Evolutionary conservation across 75 land plant genomes (phyloP), one percentile per base, ranked within the genome.

Genomic region (Sequoia sempervirens): DNA sequence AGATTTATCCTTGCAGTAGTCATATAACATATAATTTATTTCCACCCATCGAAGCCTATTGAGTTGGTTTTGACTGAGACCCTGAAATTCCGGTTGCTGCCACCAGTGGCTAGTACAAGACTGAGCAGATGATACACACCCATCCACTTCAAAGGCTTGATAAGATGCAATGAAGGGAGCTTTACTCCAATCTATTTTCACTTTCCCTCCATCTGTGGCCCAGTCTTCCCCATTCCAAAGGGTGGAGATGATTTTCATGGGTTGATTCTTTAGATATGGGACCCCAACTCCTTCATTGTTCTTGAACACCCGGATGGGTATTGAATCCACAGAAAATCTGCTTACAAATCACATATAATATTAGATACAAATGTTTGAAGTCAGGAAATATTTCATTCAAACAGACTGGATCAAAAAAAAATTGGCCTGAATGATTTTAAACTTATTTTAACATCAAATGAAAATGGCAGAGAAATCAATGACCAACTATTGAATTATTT

Each of bases 141-240:
- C 91, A 81, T 86, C 85, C 5, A 89, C 54, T 4, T 68, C 64
- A 54, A 91, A 92, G 4, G 87, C 85, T 58, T 79, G 81, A 54
- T 81, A 92, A 12, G 79, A 28, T 34, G 92, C 92, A 28, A n/a
- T 47, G 83, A 93, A 95, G 30, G 95, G 97, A 34, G 93, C 88
- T 0, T 86, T 32, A 7, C 40, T 66, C 93, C 93, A 95, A 61
- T 93, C 86, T 10, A 80, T 90, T 85, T 90, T 90, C 2, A 83
- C 76, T 37, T 52, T 53, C 14, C 92, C 92, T 5, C 95, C 97
- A 32, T 86, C 64, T 0, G 97, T 92, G 2, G 97, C 97, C 97
- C 97, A 95, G 28, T 52, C 45, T 37, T 90, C 91, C 2, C 91
- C 95, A 50, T 92, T 85, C 94, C 95, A 95, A 37, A 95, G 38